Percentiles rank a stretch among this genome's conserved stretches.
phyloP scores from a whole-genome alignment of 2,329 filamentous ascomycete genomes.

The Cercospora janseana region DNA sequence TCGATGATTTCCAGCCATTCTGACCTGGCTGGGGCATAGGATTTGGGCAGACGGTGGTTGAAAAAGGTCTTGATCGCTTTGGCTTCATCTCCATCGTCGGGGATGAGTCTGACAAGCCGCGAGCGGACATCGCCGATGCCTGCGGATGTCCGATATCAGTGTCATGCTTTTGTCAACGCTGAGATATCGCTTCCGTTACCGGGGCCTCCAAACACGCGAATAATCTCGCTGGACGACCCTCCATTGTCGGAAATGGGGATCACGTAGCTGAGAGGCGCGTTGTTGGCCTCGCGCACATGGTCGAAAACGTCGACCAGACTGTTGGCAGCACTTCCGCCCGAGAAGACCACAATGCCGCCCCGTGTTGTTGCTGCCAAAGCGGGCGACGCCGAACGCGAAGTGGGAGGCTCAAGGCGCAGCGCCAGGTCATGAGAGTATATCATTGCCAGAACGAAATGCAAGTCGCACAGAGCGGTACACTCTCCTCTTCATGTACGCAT shows the following conservation, averaged over 20 bases:
- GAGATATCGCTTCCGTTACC: slow-evolving; percentile 50
- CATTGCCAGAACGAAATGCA: not conserved
- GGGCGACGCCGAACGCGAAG: slow-evolving; percentile 19
- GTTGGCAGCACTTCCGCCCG: slow-evolving; percentile 76
- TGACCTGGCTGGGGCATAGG: slow-evolving; percentile 59
- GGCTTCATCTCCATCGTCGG: slow-evolving; percentile 61
- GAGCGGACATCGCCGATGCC: slow-evolving; percentile 69
- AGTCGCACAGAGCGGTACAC: not conserved
- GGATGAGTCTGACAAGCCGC: slow-evolving; percentile 83
- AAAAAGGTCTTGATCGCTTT: slow-evolving; percentile 78
- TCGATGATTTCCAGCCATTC: slow-evolving; percentile 93
- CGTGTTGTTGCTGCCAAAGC: slow-evolving; percentile 29
- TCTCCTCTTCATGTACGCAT: not conserved
- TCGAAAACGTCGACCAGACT: slow-evolving; percentile 88
- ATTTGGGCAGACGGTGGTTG: slow-evolving; percentile 75
- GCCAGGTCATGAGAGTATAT: slow-evolving; percentile 23
- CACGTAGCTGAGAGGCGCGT: slow-evolving; percentile 73
- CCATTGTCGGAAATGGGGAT: slow-evolving; percentile 97
- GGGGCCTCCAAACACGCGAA: slow-evolving; percentile 90
- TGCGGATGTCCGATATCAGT: slow-evolving; percentile 29
- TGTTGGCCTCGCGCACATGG: slow-evolving; percentile 57
- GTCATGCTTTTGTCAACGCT: not conserved
- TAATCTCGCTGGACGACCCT: slow-evolving; percentile 88
- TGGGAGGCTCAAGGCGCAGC: slow-evolving; percentile 14
- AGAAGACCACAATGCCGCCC: slow-evolving; percentile 76